Evolutionary conservation across 2,329 filamentous ascomycete species (phyloP).

Genomic region (Pseudogymnoascus pannorum): DNA sequence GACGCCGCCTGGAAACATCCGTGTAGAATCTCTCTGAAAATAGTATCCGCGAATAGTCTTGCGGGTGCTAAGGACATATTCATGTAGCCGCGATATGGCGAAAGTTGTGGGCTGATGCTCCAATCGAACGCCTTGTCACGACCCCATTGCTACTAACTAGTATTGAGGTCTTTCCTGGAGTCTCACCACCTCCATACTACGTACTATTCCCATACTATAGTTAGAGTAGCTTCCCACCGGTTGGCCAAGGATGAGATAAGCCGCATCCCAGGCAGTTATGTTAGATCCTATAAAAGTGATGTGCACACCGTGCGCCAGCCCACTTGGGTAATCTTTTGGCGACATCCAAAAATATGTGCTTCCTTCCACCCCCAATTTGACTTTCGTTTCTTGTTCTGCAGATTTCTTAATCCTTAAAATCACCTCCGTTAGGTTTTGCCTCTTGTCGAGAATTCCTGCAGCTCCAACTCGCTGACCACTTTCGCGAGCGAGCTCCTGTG

Average conservation of each 20-base stretch:
- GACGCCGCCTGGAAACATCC: background rate
- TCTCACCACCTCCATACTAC: constrained; percentile 7
- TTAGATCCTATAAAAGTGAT: constrained; percentile 7
- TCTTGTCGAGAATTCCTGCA: background rate
- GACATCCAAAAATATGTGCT: constrained; percentile 4
- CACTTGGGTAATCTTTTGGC: constrained; percentile 4
- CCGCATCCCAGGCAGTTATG: constrained; percentile 3
- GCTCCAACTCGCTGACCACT: background rate
- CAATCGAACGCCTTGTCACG: background rate
- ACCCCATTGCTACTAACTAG: background rate
- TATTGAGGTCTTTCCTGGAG: background rate
- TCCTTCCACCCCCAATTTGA: constrained; percentile 6
- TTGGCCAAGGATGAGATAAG: constrained; percentile 7
- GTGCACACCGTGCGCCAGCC: constrained; percentile 4
- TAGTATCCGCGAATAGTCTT: background rate
- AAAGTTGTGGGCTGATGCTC: background rate
- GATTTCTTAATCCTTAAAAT: constrained; percentile 6
- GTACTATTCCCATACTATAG: background rate
- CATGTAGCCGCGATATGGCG: background rate
- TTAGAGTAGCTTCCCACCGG: background rate
- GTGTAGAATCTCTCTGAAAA: background rate
- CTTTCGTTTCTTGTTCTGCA: constrained; percentile 1
- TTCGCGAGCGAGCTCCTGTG: background rate
- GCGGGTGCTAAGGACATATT: background rate
- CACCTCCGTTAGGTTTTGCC: background rate